A percentile compares a stretch with the other conserved stretches of the same genome.
Conservation (phyloP, 108 stramenopile genomes). For the Aureococcus anophagefferens region DNA sequence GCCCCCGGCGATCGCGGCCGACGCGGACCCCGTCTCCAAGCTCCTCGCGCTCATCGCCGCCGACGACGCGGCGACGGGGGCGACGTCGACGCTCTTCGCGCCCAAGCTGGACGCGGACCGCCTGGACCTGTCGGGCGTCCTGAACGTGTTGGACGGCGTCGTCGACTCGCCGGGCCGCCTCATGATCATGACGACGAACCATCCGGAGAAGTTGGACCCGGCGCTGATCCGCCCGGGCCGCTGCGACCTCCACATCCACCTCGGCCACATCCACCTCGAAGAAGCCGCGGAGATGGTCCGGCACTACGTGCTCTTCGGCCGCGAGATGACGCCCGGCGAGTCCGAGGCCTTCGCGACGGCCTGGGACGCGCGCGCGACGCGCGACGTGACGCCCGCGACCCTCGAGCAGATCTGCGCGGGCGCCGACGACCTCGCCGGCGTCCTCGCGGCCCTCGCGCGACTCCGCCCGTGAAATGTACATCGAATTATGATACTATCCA, state of each 20-base stretch:
- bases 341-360: not conserved
- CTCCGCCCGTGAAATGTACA: too few species aligned
- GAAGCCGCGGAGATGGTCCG: slow-evolving; percentile 47
- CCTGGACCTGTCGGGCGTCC: slow-evolving; percentile 11
- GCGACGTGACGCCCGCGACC: not conserved
- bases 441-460: not conserved
- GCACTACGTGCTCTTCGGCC: slow-evolving; percentile 48
- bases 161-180: slow-evolving; percentile 72
- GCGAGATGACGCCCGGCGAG: not conserved
- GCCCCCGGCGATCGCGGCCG: not conserved
- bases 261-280: slow-evolving; percentile 43
- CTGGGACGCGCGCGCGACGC: not conserved
- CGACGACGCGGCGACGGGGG: not conserved
- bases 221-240: slow-evolving; percentile 72
- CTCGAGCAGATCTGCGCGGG: not conserved
- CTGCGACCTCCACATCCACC: slow-evolving; percentile 51
- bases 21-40: not conserved
- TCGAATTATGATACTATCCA: too few species aligned
- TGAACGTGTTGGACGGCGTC: slow-evolving; percentile 72
- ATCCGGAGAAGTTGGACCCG: slow-evolving; percentile 62
- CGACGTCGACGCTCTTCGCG: not conserved
- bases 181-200: slow-evolving; percentile 70
- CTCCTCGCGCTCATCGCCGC: not conserved
- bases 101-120: not conserved
- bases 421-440: not conserved